Evolutionary conservation across 1,284 basidiomycete genomes (phyloP).

Genomic region (Volvariella surrecta): DNA sequence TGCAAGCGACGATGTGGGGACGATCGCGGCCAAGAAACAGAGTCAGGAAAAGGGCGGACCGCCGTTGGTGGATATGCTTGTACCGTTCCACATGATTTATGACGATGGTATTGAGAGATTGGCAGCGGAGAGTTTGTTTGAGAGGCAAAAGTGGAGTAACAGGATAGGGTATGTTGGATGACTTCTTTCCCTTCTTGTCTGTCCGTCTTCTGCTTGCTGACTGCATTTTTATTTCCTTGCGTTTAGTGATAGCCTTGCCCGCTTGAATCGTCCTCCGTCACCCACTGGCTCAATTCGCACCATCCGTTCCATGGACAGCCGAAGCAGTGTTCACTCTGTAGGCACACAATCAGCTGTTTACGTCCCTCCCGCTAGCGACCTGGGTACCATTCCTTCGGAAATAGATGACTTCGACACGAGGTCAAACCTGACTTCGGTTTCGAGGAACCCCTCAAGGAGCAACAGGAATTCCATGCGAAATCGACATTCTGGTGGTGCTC

Average conservation of each 20-base stretch:
- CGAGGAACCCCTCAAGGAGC: constrained; percentile 13
- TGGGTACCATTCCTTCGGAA: constrained; percentile 44
- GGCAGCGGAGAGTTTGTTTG: constrained; percentile 74
- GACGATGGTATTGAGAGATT: constrained; percentile 80
- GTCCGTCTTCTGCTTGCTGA: no score
- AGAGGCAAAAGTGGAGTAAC: constrained; percentile 83
- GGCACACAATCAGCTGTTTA: constrained; percentile 65
- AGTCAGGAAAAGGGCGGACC: constrained; percentile 31
- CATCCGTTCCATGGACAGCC: constrained; percentile 48
- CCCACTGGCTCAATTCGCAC: constrained; percentile 68
- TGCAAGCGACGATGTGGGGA: constrained; percentile 77
- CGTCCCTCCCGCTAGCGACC: constrained; percentile 55
- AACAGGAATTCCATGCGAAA: not conserved
- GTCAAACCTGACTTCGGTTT: constrained; percentile 16
- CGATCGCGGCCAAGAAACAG: constrained; percentile 63
- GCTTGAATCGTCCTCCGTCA: constrained; percentile 50
- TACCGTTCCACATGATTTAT: constrained; percentile 85
- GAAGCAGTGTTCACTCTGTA: constrained; percentile 18
- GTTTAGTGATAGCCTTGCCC: no score
- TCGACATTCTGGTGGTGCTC: constrained; percentile 29
- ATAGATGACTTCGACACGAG: constrained; percentile 43
- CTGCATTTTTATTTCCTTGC: no score
- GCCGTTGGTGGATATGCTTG: constrained; percentile 60
- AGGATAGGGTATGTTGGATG: constrained; percentile 64
- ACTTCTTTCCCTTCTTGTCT: constrained; percentile 20